phyloP scores from a whole-genome alignment of 2,329 filamentous ascomycete genomes.

The Phyllosticta citriasiana region DNA sequence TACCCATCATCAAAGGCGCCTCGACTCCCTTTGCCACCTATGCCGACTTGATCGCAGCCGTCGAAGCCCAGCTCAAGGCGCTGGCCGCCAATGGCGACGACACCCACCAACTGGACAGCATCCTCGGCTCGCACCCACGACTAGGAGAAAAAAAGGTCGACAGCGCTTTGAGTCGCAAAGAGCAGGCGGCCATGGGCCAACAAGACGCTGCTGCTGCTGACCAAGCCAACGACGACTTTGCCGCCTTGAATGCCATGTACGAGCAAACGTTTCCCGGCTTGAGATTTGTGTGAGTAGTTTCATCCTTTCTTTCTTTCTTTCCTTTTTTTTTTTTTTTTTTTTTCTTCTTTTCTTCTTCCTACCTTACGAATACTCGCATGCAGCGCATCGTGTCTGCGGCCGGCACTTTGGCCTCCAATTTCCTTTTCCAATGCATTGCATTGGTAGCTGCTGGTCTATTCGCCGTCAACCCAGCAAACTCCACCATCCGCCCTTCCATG shows the following conservation, averaged over 20 bases:
- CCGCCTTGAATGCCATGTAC: constrained; percentile 61
- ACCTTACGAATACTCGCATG: too few species aligned
- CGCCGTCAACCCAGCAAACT: not conserved
- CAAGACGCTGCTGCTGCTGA: constrained; percentile 36
- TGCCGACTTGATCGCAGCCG: constrained; percentile 54
- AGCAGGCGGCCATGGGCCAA: constrained; percentile 62
- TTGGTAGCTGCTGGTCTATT: too few species aligned
- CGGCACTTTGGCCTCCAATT: not conserved
- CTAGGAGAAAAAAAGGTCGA: constrained; percentile 73
- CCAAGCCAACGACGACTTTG: constrained; percentile 11
- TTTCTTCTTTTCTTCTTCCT: not conserved
- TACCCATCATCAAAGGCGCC: constrained; percentile 53
- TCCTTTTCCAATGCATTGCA: not conserved
- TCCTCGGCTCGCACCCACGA: constrained; percentile 73
- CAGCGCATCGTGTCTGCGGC: not conserved
- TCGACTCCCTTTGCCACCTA: constrained; percentile 53
- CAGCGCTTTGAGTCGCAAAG: constrained; percentile 68
- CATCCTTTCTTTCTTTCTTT: not conserved
- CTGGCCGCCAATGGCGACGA: constrained; percentile 37
- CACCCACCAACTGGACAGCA: constrained; percentile 52
- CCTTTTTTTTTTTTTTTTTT: not conserved
- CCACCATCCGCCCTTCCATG: not conserved
- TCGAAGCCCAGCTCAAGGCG: constrained; percentile 51
- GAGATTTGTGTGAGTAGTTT: constrained; percentile 56
- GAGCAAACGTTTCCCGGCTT: constrained; percentile 72